Evolutionary conservation across 2,329 filamentous ascomycete species (phyloP).

Genomic region (Xylariaceae sp.): DNA sequence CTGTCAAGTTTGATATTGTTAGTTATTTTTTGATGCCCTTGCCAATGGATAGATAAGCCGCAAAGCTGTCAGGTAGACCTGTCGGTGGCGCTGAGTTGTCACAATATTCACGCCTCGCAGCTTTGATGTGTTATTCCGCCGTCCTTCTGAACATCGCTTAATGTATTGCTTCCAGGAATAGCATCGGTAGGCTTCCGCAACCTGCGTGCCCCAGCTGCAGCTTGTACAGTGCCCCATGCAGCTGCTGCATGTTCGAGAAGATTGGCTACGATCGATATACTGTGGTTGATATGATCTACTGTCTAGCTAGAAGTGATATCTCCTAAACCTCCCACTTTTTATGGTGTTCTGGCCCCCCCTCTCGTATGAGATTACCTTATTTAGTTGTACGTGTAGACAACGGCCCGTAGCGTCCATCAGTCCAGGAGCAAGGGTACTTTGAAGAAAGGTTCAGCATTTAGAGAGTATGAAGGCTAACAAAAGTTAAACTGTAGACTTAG

Average conservation of each 20-base stretch:
- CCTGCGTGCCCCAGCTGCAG: slow-evolving; percentile 1
- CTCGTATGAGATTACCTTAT: neutral
- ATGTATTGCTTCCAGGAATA: slow-evolving; percentile 2
- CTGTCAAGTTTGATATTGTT: neutral
- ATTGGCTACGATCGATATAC: slow-evolving; percentile 12
- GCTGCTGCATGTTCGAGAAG: neutral
- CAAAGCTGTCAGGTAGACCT: neutral
- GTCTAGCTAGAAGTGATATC: neutral
- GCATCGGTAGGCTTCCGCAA: neutral
- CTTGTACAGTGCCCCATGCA: neutral
- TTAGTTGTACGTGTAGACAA: neutral
- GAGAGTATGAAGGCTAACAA: neutral
- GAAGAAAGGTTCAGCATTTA: neutral
- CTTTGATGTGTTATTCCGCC: neutral
- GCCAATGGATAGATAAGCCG: neutral
- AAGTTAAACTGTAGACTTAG: neutral
- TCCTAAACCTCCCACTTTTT: slow-evolving; percentile 1
- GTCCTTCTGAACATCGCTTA: neutral
- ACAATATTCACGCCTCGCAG: neutral
- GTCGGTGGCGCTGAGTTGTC: neutral
- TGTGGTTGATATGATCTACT: slow-evolving; percentile 19
- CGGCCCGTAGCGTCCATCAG: neutral
- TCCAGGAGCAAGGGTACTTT: neutral
- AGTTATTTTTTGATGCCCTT: neutral
- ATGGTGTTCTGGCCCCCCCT: neutral